These are phyloP conservation scores for Melaleuca quinquenervia DNA, from an alignment of 345 rosid genomes.

Conservation along the genomic window DNA sequence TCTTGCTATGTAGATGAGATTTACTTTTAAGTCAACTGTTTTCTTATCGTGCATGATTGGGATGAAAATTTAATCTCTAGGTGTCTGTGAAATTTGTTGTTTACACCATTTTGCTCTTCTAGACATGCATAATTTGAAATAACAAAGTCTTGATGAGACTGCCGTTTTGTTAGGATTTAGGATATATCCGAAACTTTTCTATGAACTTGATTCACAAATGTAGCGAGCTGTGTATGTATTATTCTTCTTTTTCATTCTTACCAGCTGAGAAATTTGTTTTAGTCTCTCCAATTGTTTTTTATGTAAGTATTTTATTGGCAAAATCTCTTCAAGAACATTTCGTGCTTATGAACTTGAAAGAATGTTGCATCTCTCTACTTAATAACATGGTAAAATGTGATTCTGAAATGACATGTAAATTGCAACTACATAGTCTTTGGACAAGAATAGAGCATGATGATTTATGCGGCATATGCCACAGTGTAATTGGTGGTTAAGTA, in stretches of 20 bases:
- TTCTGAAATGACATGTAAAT: background rate
- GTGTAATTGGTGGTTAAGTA: background rate
- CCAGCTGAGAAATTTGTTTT: background rate
- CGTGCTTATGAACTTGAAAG: background rate
- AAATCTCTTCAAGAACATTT: background rate
- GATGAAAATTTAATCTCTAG: background rate
- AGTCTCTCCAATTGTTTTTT: background rate
- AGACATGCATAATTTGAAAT: background rate
- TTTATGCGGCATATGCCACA: background rate
- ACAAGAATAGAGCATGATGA: background rate
- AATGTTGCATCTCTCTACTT: background rate
- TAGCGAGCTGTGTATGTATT: background rate
- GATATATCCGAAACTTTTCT: background rate
- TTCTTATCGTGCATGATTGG: background rate
- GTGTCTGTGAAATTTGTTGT: background rate
- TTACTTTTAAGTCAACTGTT: background rate
- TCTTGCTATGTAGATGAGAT: background rate
- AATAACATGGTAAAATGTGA: background rate
- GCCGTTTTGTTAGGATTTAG: background rate
- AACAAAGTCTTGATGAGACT: background rate
- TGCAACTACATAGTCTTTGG: background rate
- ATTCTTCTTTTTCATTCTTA: background rate
- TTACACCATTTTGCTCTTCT: background rate
- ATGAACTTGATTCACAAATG: background rate
- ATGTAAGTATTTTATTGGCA: background rate